Evolutionary conservation across 2,329 filamentous ascomycete genomes (phyloP).

Genomic region (Monosporascus sp.): DNA sequence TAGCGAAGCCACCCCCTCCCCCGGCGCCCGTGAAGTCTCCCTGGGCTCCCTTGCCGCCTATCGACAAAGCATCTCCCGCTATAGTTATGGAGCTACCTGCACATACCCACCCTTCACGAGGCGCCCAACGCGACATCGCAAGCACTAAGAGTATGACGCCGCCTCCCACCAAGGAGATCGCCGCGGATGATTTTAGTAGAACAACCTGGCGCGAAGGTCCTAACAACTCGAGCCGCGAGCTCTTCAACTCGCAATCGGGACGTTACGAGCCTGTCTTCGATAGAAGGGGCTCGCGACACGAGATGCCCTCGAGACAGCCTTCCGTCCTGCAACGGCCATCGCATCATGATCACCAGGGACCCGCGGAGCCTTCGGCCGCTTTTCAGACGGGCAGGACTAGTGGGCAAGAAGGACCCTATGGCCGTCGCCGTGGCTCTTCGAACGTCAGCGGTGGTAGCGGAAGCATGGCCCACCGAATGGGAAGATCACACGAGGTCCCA

Average conservation of each 20-base stretch:
- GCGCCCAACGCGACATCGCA: conserved; percentile 50
- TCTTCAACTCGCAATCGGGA: conserved; percentile 93
- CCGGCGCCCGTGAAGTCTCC: conserved; percentile 78
- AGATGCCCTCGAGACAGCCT: conserved; percentile 64
- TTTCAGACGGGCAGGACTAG: conserved; percentile 75
- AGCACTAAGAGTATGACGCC: conserved; percentile 49
- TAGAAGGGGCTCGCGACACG: conserved; percentile 66
- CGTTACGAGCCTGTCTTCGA: conserved; percentile 86
- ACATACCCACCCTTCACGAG: conserved; percentile 34
- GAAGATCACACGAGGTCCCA: conserved; percentile 39
- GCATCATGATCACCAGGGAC: conserved; percentile 55
- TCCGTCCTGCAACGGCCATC: conserved; percentile 71
- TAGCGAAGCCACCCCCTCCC: conserved; percentile 64
- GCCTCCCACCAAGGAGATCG: conserved; percentile 69
- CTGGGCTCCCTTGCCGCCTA: conserved; percentile 81
- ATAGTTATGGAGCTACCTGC: conserved; percentile 52
- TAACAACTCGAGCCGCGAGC: conserved; percentile 60
- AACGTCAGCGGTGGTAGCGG: conserved; percentile 86
- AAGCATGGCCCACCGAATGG: conserved; percentile 54
- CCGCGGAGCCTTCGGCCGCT: conserved; percentile 77
- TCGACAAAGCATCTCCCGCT: conserved; percentile 70
- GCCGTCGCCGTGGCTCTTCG: conserved; percentile 78
- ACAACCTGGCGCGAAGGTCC: conserved; percentile 72
- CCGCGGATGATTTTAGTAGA: conserved; percentile 88
- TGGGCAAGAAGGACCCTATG: conserved; percentile 62